phyloP scores from a whole-genome alignment of 2,329 filamentous ascomycete genomes.

The Epichloe typhina region DNA sequence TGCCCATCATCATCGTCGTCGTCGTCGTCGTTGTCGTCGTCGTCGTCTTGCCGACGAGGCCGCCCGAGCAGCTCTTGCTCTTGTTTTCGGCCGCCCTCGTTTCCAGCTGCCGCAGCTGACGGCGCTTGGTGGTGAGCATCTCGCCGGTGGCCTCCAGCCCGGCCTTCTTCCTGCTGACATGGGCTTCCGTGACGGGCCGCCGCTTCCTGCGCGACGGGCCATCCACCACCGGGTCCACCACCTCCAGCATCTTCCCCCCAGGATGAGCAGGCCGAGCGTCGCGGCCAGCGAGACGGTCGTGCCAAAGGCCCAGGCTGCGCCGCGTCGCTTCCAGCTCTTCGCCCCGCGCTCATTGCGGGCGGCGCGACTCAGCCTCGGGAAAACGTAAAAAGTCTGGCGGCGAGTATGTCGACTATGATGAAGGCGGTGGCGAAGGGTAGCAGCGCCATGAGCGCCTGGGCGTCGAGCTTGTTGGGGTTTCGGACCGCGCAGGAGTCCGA shows the following conservation, averaged over 20 bases:
- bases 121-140: constrained; percentile 64
- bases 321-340: constrained; percentile 35
- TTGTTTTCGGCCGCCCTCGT: constrained; percentile 38
- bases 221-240: constrained; percentile 51
- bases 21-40: too few species aligned
- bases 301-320: constrained; percentile 56
- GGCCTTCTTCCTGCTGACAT: constrained; percentile 64
- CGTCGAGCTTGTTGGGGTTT: constrained; percentile 25
- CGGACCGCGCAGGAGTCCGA: constrained; percentile 36
- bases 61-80: constrained; percentile 12
- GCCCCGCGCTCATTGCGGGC: constrained; percentile 36
- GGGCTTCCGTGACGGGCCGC: constrained; percentile 57
- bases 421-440: constrained; percentile 63
- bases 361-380: constrained; percentile 54
- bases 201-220: constrained; percentile 35
- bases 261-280: constrained; percentile 66
- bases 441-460: constrained; percentile 43
- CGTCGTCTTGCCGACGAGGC: constrained; percentile 62
- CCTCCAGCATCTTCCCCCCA: constrained; percentile 74
- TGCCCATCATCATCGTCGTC: too few species aligned
- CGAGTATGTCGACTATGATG: constrained; percentile 44
- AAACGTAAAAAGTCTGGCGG: constrained; percentile 56
- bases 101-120: constrained; percentile 56
- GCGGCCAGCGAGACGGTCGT: constrained; percentile 64
- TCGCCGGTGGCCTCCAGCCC: constrained; percentile 68